Percentiles rank a stretch among this genome's conserved stretches.
Evolutionary conservation across 2,329 filamentous ascomycete species (phyloP).

Genomic region (Aspergillus quadricinctus): DNA sequence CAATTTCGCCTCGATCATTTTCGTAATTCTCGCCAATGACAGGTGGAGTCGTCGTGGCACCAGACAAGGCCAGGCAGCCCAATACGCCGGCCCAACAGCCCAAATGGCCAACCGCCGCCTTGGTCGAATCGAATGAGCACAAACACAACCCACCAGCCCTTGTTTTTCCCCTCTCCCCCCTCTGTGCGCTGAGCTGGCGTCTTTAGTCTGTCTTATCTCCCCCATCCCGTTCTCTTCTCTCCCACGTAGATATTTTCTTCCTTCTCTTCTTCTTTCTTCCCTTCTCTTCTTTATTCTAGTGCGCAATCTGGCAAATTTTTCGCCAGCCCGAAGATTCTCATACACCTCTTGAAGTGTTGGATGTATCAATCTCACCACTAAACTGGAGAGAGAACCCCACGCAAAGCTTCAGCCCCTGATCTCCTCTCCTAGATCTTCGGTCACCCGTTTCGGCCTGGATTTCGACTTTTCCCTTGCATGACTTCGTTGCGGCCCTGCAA

Average conservation of each 20-base stretch:
- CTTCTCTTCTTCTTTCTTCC: constrained; percentile 23
- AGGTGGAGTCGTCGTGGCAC: constrained; percentile 40
- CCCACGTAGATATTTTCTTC: constrained; percentile 22
- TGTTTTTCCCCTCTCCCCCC: constrained; percentile 23
- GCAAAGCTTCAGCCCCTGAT: constrained; percentile 2
- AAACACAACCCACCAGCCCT: constrained; percentile 11
- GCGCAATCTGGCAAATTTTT: constrained; percentile 12
- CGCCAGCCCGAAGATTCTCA: constrained; percentile 10
- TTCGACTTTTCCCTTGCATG: constrained; percentile 8
- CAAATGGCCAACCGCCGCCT: constrained; percentile 15
- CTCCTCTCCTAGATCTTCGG: constrained; percentile 7
- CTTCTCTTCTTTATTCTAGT: constrained; percentile 10
- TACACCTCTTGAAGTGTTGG: constrained; percentile 6
- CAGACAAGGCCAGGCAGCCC: constrained; percentile 31
- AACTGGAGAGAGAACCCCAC: constrained; percentile 6
- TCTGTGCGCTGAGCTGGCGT: constrained; percentile 25
- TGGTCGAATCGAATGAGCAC: constrained; percentile 11
- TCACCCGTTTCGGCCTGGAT: constrained; percentile 20
- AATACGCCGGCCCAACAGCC: constrained; percentile 36
- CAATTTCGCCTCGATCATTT: constrained; percentile 13
- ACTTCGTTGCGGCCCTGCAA: background rate
- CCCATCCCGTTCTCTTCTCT: constrained; percentile 10
- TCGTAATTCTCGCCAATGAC: background rate
- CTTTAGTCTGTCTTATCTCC: constrained; percentile 14
- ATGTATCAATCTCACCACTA: constrained; percentile 2